Conservation (phyloP, 768 basidiomycete genomes). For the Mycena vulgaris region DNA sequence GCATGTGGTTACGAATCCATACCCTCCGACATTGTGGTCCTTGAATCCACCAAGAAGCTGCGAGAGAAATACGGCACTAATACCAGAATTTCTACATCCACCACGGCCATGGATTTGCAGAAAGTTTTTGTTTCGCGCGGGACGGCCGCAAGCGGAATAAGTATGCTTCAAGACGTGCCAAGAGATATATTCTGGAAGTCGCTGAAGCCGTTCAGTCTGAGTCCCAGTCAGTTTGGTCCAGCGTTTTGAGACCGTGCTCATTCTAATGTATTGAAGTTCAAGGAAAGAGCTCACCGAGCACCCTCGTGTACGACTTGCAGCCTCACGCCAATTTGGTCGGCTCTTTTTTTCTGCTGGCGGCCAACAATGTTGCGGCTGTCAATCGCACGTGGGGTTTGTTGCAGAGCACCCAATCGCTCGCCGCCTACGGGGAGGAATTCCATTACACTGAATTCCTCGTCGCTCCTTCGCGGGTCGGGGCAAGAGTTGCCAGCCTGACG, state of each 20-base stretch:
- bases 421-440: too few species aligned
- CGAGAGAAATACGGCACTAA: neutral
- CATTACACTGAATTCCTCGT: conserved; percentile 13
- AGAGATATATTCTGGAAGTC: too few species aligned
- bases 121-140: too few species aligned
- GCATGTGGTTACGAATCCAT: conserved; percentile 23
- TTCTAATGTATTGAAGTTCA: neutral
- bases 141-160: too few species aligned
- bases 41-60: conserved; percentile 3
- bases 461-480: neutral
- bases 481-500: neutral
- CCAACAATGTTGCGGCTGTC: conserved; percentile 17
- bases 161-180: too few species aligned
- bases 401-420: neutral
- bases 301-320: neutral
- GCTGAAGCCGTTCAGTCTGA: too few species aligned
- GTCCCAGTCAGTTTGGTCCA: too few species aligned
- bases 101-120: too few species aligned
- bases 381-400: conserved; percentile 17
- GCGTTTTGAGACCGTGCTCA: neutral
- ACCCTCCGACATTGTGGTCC: conserved; percentile 8
- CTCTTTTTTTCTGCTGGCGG: conserved; percentile 7
- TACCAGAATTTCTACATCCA: neutral
- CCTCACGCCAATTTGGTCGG: conserved; percentile 2
- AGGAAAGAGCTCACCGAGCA: neutral